Percentiles rank a stretch among this genome's conserved stretches.
Evolutionary conservation across 225 moss, liverwort and hornwort genomes (phyloP).

Genomic region (Climacium dendroides): DNA sequence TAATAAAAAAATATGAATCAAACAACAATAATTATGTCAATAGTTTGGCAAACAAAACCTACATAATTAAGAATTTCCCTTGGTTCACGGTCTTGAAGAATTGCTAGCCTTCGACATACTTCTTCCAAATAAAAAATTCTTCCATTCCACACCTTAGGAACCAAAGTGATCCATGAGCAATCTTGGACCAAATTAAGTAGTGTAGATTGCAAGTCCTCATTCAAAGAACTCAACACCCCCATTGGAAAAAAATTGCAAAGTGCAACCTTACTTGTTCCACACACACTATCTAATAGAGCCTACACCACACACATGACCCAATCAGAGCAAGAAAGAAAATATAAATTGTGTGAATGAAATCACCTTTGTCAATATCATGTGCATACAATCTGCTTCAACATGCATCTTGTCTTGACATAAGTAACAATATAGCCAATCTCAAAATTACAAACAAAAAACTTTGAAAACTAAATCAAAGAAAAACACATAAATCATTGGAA

Average conservation of each 20-base stretch:
- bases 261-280: neutral
- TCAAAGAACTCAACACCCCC: neutral
- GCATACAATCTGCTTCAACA: neutral
- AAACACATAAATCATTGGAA: neutral
- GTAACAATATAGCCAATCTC: neutral
- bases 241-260: fast-evolving
- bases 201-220: neutral
- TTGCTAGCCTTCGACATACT: neutral
- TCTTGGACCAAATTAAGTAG: neutral
- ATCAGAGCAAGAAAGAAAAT: neutral
- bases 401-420: fast-evolving
- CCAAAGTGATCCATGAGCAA: neutral
- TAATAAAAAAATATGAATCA: neutral
- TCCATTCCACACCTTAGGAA: too few species aligned
- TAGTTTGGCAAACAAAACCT: neutral
- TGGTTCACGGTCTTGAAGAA: neutral
- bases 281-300: neutral
- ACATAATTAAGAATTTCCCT: neutral
- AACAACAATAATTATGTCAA: neutral
- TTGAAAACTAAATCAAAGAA: neutral
- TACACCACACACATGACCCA: neutral
- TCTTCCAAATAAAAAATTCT: fast-evolving
- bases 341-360: neutral
- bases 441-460: neutral
- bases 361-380: neutral